Evolutionary conservation across 1,139 yeast genomes (phyloP).

Genomic region (Yarrowia galli): DNA sequence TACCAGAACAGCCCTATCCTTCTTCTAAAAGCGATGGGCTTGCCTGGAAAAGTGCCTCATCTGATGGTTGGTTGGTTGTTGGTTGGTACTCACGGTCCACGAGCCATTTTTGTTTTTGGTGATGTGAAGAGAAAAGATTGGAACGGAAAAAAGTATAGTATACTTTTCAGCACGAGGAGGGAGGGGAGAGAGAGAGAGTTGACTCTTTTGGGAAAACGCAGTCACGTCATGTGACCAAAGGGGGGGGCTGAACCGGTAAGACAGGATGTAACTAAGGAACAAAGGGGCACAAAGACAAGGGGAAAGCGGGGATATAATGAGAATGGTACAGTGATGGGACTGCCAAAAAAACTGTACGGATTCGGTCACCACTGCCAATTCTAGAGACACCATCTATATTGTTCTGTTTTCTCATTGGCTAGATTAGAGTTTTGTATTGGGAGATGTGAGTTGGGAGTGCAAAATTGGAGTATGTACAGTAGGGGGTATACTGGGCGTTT

Average conservation of each 20-base stretch:
- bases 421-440: background rate
- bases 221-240: constrained; percentile 26
- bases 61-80: background rate
- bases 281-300: background rate
- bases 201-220: constrained; percentile 13
- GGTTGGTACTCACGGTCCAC: constrained; percentile 83
- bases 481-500: too few species aligned
- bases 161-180: constrained; percentile 14
- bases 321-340: background rate
- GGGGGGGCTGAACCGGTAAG: too few species aligned
- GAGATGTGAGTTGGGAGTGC: background rate
- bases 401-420: background rate
- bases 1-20: constrained; percentile 29
- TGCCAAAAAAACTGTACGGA: too few species aligned
- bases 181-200: too few species aligned
- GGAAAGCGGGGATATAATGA: background rate
- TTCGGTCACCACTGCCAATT: background rate
- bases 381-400: background rate
- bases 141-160: background rate
- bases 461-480: background rate
- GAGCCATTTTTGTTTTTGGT: constrained; percentile 71
- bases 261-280: background rate
- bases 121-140: constrained; percentile 18
- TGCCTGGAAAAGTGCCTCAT: constrained; percentile 25
- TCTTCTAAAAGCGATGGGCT: constrained; percentile 30